Conservation (phyloP, 2,329 filamentous ascomycete species). For the Fusarium sp. region DNA sequence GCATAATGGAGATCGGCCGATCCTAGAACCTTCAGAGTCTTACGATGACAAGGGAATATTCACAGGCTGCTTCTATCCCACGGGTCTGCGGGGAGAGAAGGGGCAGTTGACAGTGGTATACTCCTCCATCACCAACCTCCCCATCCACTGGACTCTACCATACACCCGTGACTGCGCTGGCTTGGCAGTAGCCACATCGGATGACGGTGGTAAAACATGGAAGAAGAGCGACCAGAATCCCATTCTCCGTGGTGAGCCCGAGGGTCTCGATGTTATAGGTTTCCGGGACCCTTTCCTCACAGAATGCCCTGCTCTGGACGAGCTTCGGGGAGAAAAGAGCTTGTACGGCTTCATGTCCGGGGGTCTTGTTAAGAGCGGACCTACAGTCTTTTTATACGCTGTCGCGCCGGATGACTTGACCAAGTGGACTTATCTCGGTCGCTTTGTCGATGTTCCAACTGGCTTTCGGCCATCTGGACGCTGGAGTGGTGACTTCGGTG, state of each 20-base stretch:
- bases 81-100: slow-evolving; percentile 56
- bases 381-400: slow-evolving; percentile 59
- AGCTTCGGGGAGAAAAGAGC: slow-evolving; percentile 31
- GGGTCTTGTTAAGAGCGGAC: slow-evolving; percentile 53
- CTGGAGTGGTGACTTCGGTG: slow-evolving; percentile 61
- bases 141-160: slow-evolving; percentile 50
- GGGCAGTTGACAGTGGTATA: slow-evolving; percentile 48
- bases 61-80: slow-evolving; percentile 60
- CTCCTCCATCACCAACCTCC: slow-evolving; percentile 47
- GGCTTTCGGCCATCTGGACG: slow-evolving; percentile 50
- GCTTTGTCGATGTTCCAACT: slow-evolving; percentile 52
- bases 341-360: slow-evolving; percentile 62
- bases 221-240: slow-evolving; percentile 45
- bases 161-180: slow-evolving; percentile 56
- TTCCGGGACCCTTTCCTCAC: slow-evolving; percentile 50
- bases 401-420: slow-evolving; percentile 52
- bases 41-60: slow-evolving; percentile 65
- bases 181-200: slow-evolving; percentile 52
- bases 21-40: slow-evolving; percentile 48
- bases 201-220: slow-evolving; percentile 50
- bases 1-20: slow-evolving; percentile 48
- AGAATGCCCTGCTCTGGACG: slow-evolving; percentile 43
- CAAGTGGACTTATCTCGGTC: slow-evolving; percentile 58
- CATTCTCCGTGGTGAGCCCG: slow-evolving; percentile 44
- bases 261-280: slow-evolving; percentile 43